Conservation (phyloP, 805 yeast species). For the Candida sonorensis region DNA sequence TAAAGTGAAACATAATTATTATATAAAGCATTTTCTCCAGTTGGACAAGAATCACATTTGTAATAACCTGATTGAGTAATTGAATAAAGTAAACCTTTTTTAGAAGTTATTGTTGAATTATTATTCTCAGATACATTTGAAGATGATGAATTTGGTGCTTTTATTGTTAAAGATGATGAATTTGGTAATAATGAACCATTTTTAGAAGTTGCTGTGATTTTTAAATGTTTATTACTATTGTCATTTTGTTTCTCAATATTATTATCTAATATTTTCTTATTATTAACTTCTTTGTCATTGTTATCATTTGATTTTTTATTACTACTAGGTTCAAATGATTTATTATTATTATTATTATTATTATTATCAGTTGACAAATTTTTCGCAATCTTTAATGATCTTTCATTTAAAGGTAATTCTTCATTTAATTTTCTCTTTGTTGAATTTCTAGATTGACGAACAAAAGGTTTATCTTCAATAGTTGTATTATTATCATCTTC, state of each 20-base stretch:
- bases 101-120: conserved; percentile 1
- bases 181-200: background rate
- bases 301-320: too few species aligned
- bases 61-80: conserved; percentile 15
- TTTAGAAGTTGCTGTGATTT: too few species aligned
- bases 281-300: too few species aligned
- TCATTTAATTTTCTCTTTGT: conserved; percentile 9
- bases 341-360: too few species aligned
- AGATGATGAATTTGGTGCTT: background rate
- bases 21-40: conserved; percentile 3
- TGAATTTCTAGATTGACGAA: conserved; percentile 11
- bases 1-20: conserved; percentile 15
- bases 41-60: conserved; percentile 14
- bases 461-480: background rate
- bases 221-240: too few species aligned
- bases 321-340: too few species aligned
- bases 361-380: too few species aligned
- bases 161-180: background rate
- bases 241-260: too few species aligned
- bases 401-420: too few species aligned
- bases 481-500: too few species aligned
- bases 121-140: background rate
- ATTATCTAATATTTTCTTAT: too few species aligned
- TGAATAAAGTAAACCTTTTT: conserved; percentile 11
- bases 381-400: too few species aligned